Evolutionary conservation across 768 basidiomycete genomes (phyloP), one percentile per base, ranked within the genome.

Genomic region (Grammothele lineata): DNA sequence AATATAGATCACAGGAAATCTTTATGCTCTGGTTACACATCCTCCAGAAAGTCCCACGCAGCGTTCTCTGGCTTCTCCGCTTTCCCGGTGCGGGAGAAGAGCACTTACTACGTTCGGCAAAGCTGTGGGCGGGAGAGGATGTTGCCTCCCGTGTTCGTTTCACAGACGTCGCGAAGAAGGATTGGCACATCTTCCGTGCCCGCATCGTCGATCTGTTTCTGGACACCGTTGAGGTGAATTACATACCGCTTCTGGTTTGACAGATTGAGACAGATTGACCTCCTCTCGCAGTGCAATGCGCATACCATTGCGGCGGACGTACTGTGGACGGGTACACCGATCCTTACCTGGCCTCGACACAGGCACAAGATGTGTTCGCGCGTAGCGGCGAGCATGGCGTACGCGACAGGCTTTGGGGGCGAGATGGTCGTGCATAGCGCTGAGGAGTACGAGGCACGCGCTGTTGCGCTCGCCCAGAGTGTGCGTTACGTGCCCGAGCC

Each of bases 41-140:
- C 43, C 65, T 77, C 17, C 55, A 59, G 14, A 59, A 63, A 43
- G 69, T 74, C 35, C 71, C 67, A 14, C 66, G 67, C 15, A 76
- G 76, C 44, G 69, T 77, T 41, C 66, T 77, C n/a, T 77, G 76
- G 76, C 62, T 77, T 1, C 64, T 77, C 37, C 75, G 76, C 19
- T 77, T 77, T 51, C 76, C 76, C 6, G 61, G 66, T 1, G 62
- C 73, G 7, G 76, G 73, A 35, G 76, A 78, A 41, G 58, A 63
- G 42, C 70, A 77, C 47, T 60, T 77, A 26, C 53, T 68, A 24
- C 67, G 69, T 33, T 65, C 67, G 2, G 76, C 76, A 2, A 43
- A 37, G 27, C 50, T 61, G 30, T 77, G 76, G 76, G 76, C 71
- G 6, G 72, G 73, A 0, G 47, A 67, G 11, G 73, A 74, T 19